Conservation (phyloP, 2,329 filamentous ascomycete genomes). For the Clarireedia hainanense region DNA sequence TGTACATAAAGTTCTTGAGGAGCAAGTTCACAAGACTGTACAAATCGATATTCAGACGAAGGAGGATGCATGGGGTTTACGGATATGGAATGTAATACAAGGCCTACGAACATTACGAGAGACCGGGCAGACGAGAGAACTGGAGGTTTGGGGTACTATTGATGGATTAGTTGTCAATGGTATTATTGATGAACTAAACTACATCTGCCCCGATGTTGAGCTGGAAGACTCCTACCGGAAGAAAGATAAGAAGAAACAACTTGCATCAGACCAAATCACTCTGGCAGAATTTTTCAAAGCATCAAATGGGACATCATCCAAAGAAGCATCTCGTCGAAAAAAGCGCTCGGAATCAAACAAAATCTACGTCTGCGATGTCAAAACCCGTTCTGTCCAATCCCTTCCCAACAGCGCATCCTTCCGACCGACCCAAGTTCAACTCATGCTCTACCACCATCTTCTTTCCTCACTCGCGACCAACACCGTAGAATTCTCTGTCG, state of each 20-base stretch:
- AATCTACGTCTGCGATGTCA: conserved; percentile 81
- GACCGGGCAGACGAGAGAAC: conserved; percentile 63
- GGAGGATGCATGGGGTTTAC: conserved; percentile 75
- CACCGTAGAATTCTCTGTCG: conserved; percentile 56
- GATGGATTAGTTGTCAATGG: conserved; percentile 81
- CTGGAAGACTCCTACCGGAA: conserved; percentile 42
- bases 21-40: conserved; percentile 74
- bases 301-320: conserved; percentile 12
- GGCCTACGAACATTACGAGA: conserved; percentile 67
- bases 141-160: conserved; percentile 79
- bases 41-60: conserved; percentile 62
- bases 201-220: conserved; percentile 64
- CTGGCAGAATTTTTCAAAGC: conserved; percentile 26
- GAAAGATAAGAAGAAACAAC: conserved; percentile 25
- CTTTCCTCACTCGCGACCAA: conserved; percentile 68
- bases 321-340: conserved; percentile 13
- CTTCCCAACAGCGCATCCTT: conserved; percentile 56
- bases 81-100: conserved; percentile 87
- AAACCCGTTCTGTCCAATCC: conserved; percentile 63
- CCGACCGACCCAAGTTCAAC: conserved; percentile 73
- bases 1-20: conserved; percentile 77
- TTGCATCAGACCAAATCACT: conserved; percentile 28
- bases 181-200: conserved; percentile 79
- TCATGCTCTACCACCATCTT: conserved; percentile 83
- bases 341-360: conserved; percentile 20